These are phyloP conservation scores for Colletotrichum endophyticum DNA, from an alignment of 2,329 filamentous ascomycete genomes.

Conservation along the genomic window DNA sequence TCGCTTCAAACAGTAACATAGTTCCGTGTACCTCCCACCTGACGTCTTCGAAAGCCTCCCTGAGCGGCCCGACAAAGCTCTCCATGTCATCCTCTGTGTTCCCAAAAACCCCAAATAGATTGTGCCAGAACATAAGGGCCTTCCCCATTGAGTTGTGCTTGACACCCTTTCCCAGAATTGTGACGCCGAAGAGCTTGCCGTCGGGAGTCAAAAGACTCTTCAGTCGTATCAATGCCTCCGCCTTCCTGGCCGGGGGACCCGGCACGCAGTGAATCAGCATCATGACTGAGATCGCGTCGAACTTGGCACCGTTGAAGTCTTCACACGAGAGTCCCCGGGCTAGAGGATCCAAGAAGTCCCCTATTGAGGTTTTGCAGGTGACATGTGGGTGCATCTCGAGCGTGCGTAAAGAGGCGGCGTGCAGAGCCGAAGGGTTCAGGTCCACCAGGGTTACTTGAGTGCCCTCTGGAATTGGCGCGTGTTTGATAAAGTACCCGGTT, in stretches of 20 bases:
- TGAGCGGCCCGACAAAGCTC: background rate
- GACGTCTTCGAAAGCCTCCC: background rate
- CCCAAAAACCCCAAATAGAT: background rate
- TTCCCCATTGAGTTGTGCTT: background rate
- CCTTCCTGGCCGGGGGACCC: constrained; percentile 23
- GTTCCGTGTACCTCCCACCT: background rate
- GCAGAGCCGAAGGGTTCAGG: background rate
- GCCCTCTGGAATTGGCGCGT: background rate
- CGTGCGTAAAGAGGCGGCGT: background rate
- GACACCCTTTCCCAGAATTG: constrained; percentile 23
- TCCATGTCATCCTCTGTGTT: constrained; percentile 1
- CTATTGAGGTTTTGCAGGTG: background rate
- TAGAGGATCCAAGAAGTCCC: background rate
- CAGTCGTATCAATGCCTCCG: constrained; percentile 1
- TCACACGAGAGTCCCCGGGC: background rate
- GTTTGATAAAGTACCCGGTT: background rate
- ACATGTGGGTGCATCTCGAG: background rate
- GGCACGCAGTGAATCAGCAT: constrained; percentile 30
- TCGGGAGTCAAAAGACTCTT: constrained; percentile 20
- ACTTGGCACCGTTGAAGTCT: background rate
- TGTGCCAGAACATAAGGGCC: constrained; percentile 5
- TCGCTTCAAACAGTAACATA: constrained; percentile 7
- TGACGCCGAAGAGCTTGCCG: constrained; percentile 29
- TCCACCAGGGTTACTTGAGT: background rate
- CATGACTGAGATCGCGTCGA: constrained; percentile 3